These are phyloP conservation scores for Mycena latifolia DNA, from an alignment of 768 basidiomycete species.

Conservation along the genomic window DNA sequence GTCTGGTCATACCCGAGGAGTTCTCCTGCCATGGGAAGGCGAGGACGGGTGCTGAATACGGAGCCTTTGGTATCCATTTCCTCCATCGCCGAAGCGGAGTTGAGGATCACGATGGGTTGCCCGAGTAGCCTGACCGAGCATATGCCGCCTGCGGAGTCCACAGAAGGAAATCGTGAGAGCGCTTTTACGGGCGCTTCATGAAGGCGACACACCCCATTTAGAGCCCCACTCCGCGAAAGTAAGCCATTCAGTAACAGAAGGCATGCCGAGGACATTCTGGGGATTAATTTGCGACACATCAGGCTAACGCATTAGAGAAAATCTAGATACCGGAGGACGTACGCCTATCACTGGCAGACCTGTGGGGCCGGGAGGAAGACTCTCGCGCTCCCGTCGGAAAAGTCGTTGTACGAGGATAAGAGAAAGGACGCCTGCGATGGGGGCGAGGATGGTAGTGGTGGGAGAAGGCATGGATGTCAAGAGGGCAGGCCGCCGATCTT, in stretches of 20 bases:
- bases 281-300: constrained; percentile 4
- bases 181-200: not conserved
- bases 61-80: constrained; percentile 62
- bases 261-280: constrained; percentile 64
- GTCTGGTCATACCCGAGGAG: constrained; percentile 62
- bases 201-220: constrained; percentile 64
- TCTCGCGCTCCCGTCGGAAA: constrained; percentile 37
- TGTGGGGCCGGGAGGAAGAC: constrained; percentile 55
- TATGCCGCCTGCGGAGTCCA: constrained; percentile 48
- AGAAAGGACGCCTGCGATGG: constrained; percentile 35
- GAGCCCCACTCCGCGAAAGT: constrained; percentile 64
- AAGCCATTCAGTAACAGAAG: constrained; percentile 58
- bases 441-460: constrained; percentile 14
- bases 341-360: constrained; percentile 58
- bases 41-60: constrained; percentile 62
- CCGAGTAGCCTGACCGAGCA: constrained; percentile 57
- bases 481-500: too few relatives aligned
- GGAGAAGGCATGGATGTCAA: constrained; percentile 20
- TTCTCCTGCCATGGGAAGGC: constrained; percentile 64
- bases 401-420: constrained; percentile 38
- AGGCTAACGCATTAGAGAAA: too few relatives aligned
- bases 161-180: not conserved
- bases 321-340: too few relatives aligned
- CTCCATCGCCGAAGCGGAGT: constrained; percentile 56
- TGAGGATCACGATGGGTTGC: constrained; percentile 60